These are phyloP conservation scores for Anisodus acutangulus DNA, from an alignment of 257 asterid species.

Conservation along the genomic window DNA sequence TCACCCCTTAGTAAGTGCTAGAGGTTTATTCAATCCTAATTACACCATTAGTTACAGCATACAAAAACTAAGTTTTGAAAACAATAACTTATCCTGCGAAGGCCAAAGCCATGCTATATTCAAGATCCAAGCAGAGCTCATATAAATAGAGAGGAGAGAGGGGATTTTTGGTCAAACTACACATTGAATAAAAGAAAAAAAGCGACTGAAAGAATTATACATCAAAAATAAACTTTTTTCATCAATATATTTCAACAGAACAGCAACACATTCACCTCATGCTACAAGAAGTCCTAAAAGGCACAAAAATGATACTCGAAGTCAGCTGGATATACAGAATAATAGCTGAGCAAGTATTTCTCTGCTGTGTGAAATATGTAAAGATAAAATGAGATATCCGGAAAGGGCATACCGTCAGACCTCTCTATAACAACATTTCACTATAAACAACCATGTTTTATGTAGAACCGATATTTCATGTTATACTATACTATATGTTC, in stretches of 20 bases:
- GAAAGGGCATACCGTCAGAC: neutral
- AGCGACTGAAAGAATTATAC: neutral
- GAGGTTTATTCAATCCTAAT: too few relatives aligned
- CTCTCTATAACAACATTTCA: too few relatives aligned
- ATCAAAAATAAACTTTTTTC: neutral
- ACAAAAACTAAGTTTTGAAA: too few relatives aligned
- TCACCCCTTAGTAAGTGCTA: too few relatives aligned
- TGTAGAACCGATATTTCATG: too few relatives aligned
- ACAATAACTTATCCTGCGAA: too few relatives aligned
- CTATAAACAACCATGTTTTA: too few relatives aligned
- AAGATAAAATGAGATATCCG: neutral
- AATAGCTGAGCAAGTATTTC: neutral
- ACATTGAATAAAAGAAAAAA: neutral
- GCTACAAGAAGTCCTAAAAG: neutral
- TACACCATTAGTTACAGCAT: too few relatives aligned
- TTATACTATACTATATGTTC: too few relatives aligned
- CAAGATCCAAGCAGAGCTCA: too few relatives aligned
- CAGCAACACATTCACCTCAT: neutral
- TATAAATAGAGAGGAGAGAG: too few relatives aligned
- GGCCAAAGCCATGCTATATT: too few relatives aligned
- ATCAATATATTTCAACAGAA: neutral
- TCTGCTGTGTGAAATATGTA: neutral
- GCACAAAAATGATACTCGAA: neutral
- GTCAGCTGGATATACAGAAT: neutral
- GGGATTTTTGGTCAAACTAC: neutral